Conservation (phyloP, 1,139 yeast species). For the Saccharomyces hybrid region DNA sequence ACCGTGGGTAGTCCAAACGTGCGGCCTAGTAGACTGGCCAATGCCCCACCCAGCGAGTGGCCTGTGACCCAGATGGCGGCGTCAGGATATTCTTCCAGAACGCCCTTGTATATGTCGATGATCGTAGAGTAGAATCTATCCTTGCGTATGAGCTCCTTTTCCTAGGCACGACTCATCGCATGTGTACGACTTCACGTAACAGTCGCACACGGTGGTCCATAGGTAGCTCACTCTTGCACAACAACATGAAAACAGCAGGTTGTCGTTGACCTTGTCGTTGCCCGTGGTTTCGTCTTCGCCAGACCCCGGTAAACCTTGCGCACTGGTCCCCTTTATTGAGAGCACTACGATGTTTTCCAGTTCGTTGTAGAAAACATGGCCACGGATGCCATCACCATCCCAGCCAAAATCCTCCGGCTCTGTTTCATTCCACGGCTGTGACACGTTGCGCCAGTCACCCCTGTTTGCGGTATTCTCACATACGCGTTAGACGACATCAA, state of each 20-base stretch:
- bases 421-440: conserved; percentile 46
- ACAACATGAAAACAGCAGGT: conserved; percentile 85
- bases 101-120: conserved; percentile 69
- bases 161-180: conserved; percentile 90
- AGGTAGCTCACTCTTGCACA: conserved; percentile 88
- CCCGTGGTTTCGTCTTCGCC: conserved; percentile 75
- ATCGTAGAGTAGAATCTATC: conserved; percentile 82
- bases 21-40: conserved; percentile 73
- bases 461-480: conserved; percentile 63
- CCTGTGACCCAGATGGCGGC: conserved; percentile 86
- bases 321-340: conserved; percentile 87
- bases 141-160: conserved; percentile 60
- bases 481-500: conserved; percentile 88
- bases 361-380: conserved; percentile 75
- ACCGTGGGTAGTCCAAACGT: conserved; percentile 89
- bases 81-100: conserved; percentile 58
- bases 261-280: conserved; percentile 80
- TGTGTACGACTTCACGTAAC: conserved; percentile 76
- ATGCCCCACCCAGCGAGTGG: conserved; percentile 89
- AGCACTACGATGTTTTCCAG: conserved; percentile 64
- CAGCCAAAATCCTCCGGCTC: conserved; percentile 58
- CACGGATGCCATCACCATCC: conserved; percentile 77
- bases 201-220: conserved; percentile 95
- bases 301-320: conserved; percentile 66
- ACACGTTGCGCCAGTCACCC: conserved; percentile 91